Evolutionary conservation across 768 basidiomycete species (phyloP).

Genomic region (Tulasnella sp.): DNA sequence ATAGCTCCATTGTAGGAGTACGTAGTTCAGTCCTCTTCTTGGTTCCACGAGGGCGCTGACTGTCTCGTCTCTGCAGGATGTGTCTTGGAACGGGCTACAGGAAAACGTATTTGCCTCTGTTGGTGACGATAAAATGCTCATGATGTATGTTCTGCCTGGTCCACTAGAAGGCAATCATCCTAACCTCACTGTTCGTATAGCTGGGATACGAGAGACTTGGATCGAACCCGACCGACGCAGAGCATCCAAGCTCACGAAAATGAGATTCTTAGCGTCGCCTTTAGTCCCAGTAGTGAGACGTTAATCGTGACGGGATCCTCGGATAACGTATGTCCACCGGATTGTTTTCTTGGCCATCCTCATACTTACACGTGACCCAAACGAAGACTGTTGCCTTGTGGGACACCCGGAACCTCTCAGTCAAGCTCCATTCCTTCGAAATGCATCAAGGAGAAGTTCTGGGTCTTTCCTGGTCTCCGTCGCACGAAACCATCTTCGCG

Average conservation of each 20-base stretch:
- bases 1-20: slow-evolving; percentile 90
- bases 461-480: slow-evolving; percentile 94
- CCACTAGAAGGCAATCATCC: neutral
- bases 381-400: slow-evolving; percentile 82
- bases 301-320: slow-evolving; percentile 89
- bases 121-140: slow-evolving; percentile 91
- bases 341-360: neutral
- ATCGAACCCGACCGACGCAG: slow-evolving; percentile 65
- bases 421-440: slow-evolving; percentile 87
- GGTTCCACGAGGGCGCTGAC: neutral
- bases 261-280: slow-evolving; percentile 89
- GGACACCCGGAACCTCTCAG: slow-evolving; percentile 63
- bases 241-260: slow-evolving; percentile 85
- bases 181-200: slow-evolving; percentile 1
- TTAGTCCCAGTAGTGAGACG: slow-evolving; percentile 78
- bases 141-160: slow-evolving; percentile 65
- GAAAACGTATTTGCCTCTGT: slow-evolving; percentile 92
- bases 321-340: slow-evolving; percentile 69
- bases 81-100: slow-evolving; percentile 88
- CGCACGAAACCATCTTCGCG: slow-evolving; percentile 88
- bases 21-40: slow-evolving; percentile 42
- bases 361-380: neutral
- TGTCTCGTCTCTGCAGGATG: slow-evolving; percentile 70
- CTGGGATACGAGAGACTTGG: slow-evolving; percentile 79
- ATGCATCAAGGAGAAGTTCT: slow-evolving; percentile 94